A percentile compares a stretch with the other conserved stretches of the same genome.
Conservation (phyloP, 2,329 filamentous ascomycete genomes). For the Xylaria sp. region DNA sequence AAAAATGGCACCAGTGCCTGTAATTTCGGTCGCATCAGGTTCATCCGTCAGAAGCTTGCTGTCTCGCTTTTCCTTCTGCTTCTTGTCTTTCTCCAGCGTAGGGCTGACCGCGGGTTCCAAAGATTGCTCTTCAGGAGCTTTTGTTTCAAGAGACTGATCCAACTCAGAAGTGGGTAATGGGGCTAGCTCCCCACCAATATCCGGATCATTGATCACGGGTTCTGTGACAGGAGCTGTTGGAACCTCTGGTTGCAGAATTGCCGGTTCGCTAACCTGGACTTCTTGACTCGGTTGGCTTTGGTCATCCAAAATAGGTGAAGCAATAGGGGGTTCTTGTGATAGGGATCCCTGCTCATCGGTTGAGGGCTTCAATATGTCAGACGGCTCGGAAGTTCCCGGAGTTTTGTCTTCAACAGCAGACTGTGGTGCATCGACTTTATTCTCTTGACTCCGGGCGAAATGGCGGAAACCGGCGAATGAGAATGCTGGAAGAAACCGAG, state of each 20-base stretch:
- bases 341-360: not conserved
- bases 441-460: slow-evolving; percentile 2
- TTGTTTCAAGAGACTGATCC: slow-evolving; percentile 20
- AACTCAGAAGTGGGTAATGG: slow-evolving; percentile 15
- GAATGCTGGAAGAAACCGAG: too few relatives aligned
- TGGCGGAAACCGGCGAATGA: too few relatives aligned
- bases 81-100: slow-evolving; percentile 43
- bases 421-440: not conserved
- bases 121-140: not conserved
- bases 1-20: slow-evolving; percentile 21
- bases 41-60: slow-evolving; percentile 31
- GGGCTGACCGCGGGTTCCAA: slow-evolving; percentile 13
- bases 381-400: not conserved
- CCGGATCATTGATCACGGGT: not conserved
- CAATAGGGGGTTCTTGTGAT: not conserved
- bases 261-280: not conserved
- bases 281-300: slow-evolving; percentile 18
- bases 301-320: not conserved
- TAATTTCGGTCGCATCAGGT: slow-evolving; percentile 12
- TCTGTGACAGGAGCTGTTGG: not conserved
- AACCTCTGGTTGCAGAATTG: not conserved
- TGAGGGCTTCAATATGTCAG: not conserved
- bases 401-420: slow-evolving; percentile 4
- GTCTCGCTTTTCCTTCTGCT: slow-evolving; percentile 40
- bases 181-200: not conserved